Evolutionary conservation across 2,329 filamentous ascomycete genomes (phyloP), one percentile per base, ranked within the genome.

Genomic region (Cryphonectria nitschkei): DNA sequence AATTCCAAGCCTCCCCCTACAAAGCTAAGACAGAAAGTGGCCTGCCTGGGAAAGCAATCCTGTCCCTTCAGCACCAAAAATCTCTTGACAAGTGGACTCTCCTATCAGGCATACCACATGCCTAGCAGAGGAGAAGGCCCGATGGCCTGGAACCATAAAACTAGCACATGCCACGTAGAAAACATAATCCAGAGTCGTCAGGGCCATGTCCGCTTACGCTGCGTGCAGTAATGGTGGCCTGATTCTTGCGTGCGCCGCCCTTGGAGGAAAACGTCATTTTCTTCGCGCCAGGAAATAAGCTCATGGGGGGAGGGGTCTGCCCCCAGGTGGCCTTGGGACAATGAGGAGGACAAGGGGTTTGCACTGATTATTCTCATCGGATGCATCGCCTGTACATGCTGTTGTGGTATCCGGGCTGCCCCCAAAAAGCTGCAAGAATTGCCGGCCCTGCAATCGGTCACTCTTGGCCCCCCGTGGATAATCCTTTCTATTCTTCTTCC

Each of bases 121-220:
- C 56, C 56, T 37, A 60, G 29, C 56, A 37, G n/a, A 56, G 52
- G 52, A 63, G 34, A 63, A 63, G 60, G 34, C 60, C 60, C 60
- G 60, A 63, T 43, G 60, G 34, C 29, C 26, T 22, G 60, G 60
- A 13, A 39, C 16, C 60, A 34, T 39, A 3, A 34, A 34, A 32
- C 13, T 16, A 14, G 52, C 50, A 54, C 52, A 56, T 58, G 46
- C 22, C 54, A 58, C 54, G 29, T 19, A 5, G 13, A 46, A 26
- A 26, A 22, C 3, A 26, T 26, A 34, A 34, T 6, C 34, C 34
- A 39, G 58, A 39, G 39, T n/a, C n/a, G n/a, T n/a, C n/a, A n/a
- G n/a, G n/a, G 7, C 11, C 19, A 32, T 14, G 61, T 46, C 46
- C 7, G 61, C 61, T 64, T 41, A 64, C 61, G 61, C 37, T 26